Percentiles rank a stretch among this genome's conserved stretches.
Evolutionary conservation across 345 rosid genomes (phyloP).

Genomic region (Crucihimalaya himalaica): DNA sequence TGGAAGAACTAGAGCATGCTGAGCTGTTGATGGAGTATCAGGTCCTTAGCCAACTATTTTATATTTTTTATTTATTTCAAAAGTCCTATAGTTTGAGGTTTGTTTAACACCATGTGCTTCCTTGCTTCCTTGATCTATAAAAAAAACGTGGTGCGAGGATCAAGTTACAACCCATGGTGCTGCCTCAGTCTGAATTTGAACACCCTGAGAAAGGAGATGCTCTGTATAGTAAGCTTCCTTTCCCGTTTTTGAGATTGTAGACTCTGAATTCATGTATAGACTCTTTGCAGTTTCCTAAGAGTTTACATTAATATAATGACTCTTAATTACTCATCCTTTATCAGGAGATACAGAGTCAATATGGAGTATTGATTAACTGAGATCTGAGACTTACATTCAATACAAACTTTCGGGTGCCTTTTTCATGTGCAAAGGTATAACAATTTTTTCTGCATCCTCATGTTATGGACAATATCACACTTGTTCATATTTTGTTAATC

Average conservation of each 20-base stretch:
- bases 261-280: too few species aligned
- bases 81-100: not conserved
- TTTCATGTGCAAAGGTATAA: constrained; percentile 85
- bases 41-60: constrained; percentile 35
- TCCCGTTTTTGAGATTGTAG: not conserved
- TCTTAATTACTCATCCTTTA: not conserved
- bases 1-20: constrained; percentile 82
- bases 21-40: constrained; percentile 77
- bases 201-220: constrained; percentile 96
- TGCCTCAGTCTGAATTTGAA: constrained; percentile 75
- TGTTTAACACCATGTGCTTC: not conserved
- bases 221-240: constrained; percentile 60
- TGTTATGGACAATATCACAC: not conserved
- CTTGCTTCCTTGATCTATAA: constrained; percentile 44
- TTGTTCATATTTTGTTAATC: not conserved
- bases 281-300: too few species aligned
- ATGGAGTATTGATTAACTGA: constrained; percentile 73
- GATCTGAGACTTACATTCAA: constrained; percentile 64
- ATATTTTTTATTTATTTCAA: constrained; percentile 3
- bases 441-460: constrained; percentile 1
- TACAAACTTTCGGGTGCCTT: constrained; percentile 58
- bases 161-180: constrained; percentile 63
- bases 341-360: constrained; percentile 69
- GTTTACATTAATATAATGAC: too few species aligned
- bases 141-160: constrained; percentile 91